These are phyloP conservation scores for Schizosaccharomyces octosporus DNA, from an alignment of 805 yeast genomes.

Conservation along the genomic window DNA sequence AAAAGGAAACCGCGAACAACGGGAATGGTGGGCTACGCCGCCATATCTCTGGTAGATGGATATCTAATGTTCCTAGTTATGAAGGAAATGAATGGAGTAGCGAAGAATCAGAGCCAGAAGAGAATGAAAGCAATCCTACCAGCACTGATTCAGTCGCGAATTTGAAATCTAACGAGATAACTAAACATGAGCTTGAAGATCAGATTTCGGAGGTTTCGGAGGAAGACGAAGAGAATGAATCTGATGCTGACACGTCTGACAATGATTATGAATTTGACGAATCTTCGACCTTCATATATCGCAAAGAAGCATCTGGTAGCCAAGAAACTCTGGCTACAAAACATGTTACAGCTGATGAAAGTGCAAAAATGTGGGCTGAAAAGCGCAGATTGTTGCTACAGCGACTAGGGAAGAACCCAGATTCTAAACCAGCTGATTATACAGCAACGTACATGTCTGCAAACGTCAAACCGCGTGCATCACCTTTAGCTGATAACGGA, in stretches of 20 bases:
- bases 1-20: background rate
- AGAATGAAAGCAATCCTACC: background rate
- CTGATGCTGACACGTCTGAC: background rate
- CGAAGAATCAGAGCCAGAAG: background rate
- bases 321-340: background rate
- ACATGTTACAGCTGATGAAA: background rate
- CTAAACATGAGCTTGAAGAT: background rate
- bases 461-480: background rate
- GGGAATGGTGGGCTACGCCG: background rate
- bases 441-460: background rate
- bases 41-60: background rate
- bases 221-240: background rate
- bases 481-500: background rate
- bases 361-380: background rate
- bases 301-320: background rate
- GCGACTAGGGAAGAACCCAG: background rate
- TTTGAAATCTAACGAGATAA: background rate
- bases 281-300: background rate
- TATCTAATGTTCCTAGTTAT: background rate
- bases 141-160: background rate
- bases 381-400: background rate
- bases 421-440: background rate
- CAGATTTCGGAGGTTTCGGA: background rate
- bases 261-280: background rate
- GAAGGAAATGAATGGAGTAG: background rate